Evolutionary conservation across 2,329 filamentous ascomycete genomes (phyloP).

Genomic region (Nemania abortiva): DNA sequence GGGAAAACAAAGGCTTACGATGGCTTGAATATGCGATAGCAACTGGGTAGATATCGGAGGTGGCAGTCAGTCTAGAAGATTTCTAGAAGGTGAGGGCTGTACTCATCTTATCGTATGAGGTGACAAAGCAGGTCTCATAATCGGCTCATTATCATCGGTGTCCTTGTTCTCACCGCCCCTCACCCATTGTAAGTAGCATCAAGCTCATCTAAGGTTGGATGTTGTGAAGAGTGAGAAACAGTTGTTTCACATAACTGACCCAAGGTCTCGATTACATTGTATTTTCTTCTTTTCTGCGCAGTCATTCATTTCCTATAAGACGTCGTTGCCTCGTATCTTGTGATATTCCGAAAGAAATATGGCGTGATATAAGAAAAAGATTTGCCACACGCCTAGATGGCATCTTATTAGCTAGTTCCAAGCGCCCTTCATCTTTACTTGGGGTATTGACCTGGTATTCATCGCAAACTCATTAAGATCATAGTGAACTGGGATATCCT

Average conservation of each 20-base stretch:
- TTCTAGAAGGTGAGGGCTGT: constrained; percentile 40
- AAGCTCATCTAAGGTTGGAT: constrained; percentile 1
- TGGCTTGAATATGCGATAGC: constrained; percentile 17
- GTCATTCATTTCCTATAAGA: neutral
- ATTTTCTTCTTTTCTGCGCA: neutral
- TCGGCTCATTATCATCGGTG: constrained; percentile 2
- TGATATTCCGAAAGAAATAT: neutral
- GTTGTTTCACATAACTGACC: constrained; percentile 5
- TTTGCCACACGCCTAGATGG: neutral
- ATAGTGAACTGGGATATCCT: neutral
- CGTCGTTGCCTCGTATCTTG: neutral
- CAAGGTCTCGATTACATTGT: neutral
- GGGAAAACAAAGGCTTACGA: constrained; percentile 37
- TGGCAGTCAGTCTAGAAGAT: constrained; percentile 36
- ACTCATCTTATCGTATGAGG: constrained; percentile 43
- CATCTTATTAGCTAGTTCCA: neutral
- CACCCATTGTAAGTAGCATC: constrained; percentile 11
- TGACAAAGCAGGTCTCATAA: constrained; percentile 41
- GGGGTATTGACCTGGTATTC: neutral
- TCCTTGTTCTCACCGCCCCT: constrained; percentile 28
- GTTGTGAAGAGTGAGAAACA: constrained; percentile 25
- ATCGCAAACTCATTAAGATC: neutral
- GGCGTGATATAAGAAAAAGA: neutral
- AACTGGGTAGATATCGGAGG: constrained; percentile 14
- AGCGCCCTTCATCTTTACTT: neutral